Percentiles rank a stretch among this genome's conserved stretches.
phyloP scores from a whole-genome alignment of 495 filamentous ascomycete genomes.

The Viridothelium virens region DNA sequence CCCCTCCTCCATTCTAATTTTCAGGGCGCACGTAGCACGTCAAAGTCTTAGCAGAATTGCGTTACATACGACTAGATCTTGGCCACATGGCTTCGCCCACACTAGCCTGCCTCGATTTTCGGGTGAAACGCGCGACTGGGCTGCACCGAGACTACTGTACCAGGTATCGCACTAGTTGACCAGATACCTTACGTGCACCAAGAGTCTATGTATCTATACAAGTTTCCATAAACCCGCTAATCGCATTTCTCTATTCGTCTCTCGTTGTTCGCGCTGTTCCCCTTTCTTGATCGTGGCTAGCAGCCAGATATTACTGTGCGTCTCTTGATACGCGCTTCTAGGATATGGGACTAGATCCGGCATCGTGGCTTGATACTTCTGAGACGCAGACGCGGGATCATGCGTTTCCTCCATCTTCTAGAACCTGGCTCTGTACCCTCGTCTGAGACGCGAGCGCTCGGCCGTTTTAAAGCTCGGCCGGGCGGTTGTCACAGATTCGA shows the following conservation, averaged over 20 bases:
- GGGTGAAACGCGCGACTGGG: conserved; percentile 2
- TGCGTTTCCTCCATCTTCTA: background rate
- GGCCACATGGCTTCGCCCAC: background rate
- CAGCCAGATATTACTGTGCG: background rate
- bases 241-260: background rate
- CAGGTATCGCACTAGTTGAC: background rate
- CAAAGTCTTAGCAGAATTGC: background rate
- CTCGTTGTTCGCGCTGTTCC: background rate
- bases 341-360: background rate
- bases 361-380: background rate
- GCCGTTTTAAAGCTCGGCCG: background rate
- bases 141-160: background rate
- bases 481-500: background rate
- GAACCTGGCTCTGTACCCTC: background rate
- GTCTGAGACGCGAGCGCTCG: background rate
- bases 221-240: background rate
- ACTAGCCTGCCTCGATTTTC: background rate
- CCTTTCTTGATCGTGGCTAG: background rate
- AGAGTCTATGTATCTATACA: background rate
- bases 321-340: background rate
- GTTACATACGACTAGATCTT: background rate
- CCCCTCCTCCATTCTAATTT: background rate
- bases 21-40: background rate
- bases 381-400: conserved; percentile 4
- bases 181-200: too few species aligned